A percentile compares a stretch with the other conserved stretches of the same genome.
Evolutionary conservation across 2,329 filamentous ascomycete species (phyloP).

Genomic region (Daldinia sp.): DNA sequence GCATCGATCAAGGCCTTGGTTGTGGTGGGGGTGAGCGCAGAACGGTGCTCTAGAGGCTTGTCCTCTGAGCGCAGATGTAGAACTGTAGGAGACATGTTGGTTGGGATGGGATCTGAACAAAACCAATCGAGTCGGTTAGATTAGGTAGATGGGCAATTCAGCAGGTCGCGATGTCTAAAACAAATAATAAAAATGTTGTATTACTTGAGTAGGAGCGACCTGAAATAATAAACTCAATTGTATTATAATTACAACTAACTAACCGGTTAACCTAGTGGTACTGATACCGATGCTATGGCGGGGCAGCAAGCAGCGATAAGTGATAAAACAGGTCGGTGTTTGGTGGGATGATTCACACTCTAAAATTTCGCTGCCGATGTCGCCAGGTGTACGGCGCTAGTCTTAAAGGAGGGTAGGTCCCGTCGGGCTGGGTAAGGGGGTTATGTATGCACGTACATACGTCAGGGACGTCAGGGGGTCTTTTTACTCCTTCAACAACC

Average conservation of each 20-base stretch:
- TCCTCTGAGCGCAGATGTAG: slow-evolving; percentile 67
- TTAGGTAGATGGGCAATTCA: not conserved
- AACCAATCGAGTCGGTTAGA: slow-evolving; percentile 4
- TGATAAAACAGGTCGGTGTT: slow-evolving; percentile 12
- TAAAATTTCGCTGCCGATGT: slow-evolving; percentile 31
- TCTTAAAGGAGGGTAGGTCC: slow-evolving; percentile 15
- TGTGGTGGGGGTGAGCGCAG: slow-evolving; percentile 50
- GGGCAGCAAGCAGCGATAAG: slow-evolving; percentile 25
- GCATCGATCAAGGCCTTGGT: slow-evolving; percentile 71
- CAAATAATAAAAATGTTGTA: not conserved
- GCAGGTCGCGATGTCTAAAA: not conserved
- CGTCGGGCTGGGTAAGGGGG: slow-evolving; percentile 9
- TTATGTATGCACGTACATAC: too few relatives aligned
- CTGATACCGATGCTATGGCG: slow-evolving; percentile 22
- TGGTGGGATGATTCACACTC: slow-evolving; percentile 29
- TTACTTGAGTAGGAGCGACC: not conserved
- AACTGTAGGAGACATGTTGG: slow-evolving; percentile 47
- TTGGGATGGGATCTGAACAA: not conserved
- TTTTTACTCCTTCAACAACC: not conserved
- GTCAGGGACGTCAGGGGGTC: not conserved
- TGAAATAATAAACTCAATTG: not conserved
- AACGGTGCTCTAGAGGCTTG: slow-evolving; percentile 66
- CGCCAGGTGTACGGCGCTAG: slow-evolving; percentile 8
- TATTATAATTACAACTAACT: too few relatives aligned
- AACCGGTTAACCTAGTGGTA: too few relatives aligned